Evolutionary conservation across 2,329 filamentous ascomycete species (phyloP), one percentile per base, ranked within the genome.

Genomic region (Byssochlamys sp.): DNA sequence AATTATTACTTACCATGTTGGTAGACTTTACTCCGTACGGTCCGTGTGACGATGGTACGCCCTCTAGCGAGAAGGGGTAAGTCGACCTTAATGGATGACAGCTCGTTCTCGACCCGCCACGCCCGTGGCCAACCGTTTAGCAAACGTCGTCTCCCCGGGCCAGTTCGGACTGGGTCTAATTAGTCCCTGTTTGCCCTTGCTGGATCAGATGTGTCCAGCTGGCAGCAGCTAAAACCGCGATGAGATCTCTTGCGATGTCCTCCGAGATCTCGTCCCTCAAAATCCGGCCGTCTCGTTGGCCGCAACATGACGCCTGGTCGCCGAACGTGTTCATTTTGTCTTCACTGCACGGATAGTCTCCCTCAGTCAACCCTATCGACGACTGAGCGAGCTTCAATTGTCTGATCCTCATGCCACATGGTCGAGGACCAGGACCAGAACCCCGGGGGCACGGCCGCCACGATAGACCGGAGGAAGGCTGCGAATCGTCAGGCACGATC

Each of bases 401-500:
- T 19, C 39, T 45, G 39, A 45, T 19, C 39, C 39, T 45, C 39
- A 45, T 45, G 39, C 39, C 39, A 26, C 24, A 51, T 51, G 49
- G 49, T 51, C 25, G 24, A 26, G 49, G 49, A 27, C 49, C 24
- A 26, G 49, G 49, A 14, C 25, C 49, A 26, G 27, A 51, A 51
- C 14, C 49, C 25, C 2, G 10, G 27, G 24, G 25, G 11, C 25
- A 28, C 25, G 49, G 25, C 49, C 27, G 49, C 49, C 49, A 28
- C 25, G 25, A 24, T 14, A 28, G 49, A 28, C 49, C 49, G 27
- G 58, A 67, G 61, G 61, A 69, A 67, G 61, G 55, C 62, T 54
- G 55, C 63, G 14, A 66, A 59, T 58, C 70, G 71, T 53, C 71
- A 73, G 63, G 69, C 68, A 52, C 69, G 70, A 19, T 73, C 71